A percentile compares a stretch with the other conserved stretches of the same genome.
Evolutionary conservation across 495 filamentous ascomycete genomes (phyloP).

Genomic region (Evernia prunastri): DNA sequence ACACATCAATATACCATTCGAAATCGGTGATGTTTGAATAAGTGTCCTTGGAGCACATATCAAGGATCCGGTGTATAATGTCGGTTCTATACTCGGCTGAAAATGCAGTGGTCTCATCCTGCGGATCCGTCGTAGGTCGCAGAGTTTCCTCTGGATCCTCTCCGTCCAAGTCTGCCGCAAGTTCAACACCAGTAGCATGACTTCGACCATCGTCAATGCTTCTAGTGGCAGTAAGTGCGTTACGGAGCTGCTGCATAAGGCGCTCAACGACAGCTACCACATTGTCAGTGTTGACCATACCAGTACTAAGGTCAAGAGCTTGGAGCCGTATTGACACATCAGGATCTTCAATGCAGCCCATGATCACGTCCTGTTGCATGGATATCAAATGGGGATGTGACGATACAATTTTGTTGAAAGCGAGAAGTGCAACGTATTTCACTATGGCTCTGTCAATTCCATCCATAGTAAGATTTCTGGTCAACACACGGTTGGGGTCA

Average conservation of each 20-base stretch:
- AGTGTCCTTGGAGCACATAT: slow-evolving; percentile 86
- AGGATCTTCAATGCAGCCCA: slow-evolving; percentile 88
- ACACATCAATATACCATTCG: slow-evolving; percentile 88
- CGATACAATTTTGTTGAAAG: slow-evolving; percentile 86
- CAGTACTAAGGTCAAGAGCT: slow-evolving; percentile 81
- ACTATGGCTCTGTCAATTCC: slow-evolving; percentile 44
- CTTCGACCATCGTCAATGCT: slow-evolving; percentile 30
- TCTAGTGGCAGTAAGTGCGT: slow-evolving; percentile 38
- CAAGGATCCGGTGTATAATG: slow-evolving; percentile 71
- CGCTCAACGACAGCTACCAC: slow-evolving; percentile 76
- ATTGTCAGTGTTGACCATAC: slow-evolving; percentile 84
- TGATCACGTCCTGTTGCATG: slow-evolving; percentile 88
- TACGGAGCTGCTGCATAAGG: slow-evolving; percentile 73
- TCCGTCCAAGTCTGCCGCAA: slow-evolving; percentile 50
- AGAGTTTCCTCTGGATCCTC: slow-evolving; percentile 48
- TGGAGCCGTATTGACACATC: slow-evolving; percentile 96
- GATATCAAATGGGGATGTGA: slow-evolving; percentile 83
- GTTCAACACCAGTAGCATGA: slow-evolving; percentile 31
- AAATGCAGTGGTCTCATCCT: slow-evolving; percentile 39
- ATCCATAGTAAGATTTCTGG: not conserved
- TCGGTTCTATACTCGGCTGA: slow-evolving; percentile 77
- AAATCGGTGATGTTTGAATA: slow-evolving; percentile 83
- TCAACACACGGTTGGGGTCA: slow-evolving; percentile 74
- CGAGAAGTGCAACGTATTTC: slow-evolving; percentile 93
- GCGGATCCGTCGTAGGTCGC: slow-evolving; percentile 28